phyloP scores from a whole-genome alignment of 208 protist species.

The Crithidia expoeki region DNA sequence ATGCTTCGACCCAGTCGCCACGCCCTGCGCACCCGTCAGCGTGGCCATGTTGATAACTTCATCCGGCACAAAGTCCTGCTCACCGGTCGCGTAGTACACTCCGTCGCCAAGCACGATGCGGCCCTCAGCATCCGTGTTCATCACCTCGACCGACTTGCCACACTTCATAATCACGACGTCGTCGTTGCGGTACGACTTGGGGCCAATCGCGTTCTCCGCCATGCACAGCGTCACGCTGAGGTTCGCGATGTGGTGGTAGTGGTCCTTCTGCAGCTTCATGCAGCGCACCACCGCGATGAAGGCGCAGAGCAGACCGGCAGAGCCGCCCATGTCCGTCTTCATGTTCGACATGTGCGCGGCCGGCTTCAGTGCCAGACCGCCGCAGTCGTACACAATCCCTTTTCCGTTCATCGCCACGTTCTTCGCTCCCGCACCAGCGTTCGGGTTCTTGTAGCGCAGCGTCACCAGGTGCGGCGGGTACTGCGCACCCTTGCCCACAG shows the following conservation, averaged over 20 bases:
- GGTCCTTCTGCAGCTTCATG: constrained; percentile 42
- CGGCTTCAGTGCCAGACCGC: constrained; percentile 86
- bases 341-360: constrained; percentile 79
- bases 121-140: constrained; percentile 92
- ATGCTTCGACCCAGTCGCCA: constrained; percentile 78
- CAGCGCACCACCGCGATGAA: constrained; percentile 71
- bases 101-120: constrained; percentile 89
- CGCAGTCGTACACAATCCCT: constrained; percentile 90
- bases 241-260: constrained; percentile 41
- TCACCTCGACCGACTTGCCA: constrained; percentile 88
- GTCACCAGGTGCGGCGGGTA: constrained; percentile 76
- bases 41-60: constrained; percentile 91
- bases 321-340: constrained; percentile 91
- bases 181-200: constrained; percentile 74
- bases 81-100: constrained; percentile 76
- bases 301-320: constrained; percentile 76
- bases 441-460: constrained; percentile 61
- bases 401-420: constrained; percentile 84
- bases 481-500: constrained; percentile 69
- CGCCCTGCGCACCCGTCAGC: constrained; percentile 90
- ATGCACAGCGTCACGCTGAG: constrained; percentile 82
- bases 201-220: constrained; percentile 87
- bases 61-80: constrained; percentile 72
- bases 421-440: constrained; percentile 36
- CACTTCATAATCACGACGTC: constrained; percentile 87